A percentile compares a stretch with the other conserved stretches of the same genome.
These are phyloP conservation scores for Sisymbrium altissimum DNA, from an alignment of 345 rosid species.

Conservation along the genomic window DNA sequence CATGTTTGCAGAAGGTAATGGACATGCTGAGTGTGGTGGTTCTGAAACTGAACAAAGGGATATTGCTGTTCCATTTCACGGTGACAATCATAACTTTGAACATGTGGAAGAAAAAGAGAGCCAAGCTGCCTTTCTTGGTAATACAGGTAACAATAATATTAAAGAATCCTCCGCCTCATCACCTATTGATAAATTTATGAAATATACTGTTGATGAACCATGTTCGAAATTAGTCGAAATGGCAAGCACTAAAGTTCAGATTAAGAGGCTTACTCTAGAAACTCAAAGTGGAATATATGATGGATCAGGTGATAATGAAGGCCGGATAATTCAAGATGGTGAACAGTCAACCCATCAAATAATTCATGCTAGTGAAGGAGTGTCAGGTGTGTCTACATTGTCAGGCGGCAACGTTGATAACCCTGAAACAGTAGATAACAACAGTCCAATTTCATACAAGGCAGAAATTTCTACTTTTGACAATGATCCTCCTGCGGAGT, in stretches of 20 bases:
- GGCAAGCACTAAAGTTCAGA: constrained; percentile 27
- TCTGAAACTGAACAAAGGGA: constrained; percentile 26
- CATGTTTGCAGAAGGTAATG: constrained; percentile 29
- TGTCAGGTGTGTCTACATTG: constrained; percentile 35
- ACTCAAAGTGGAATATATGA: constrained; percentile 28
- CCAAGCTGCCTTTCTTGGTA: constrained; percentile 31
- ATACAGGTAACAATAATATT: constrained; percentile 21
- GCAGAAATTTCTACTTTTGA: constrained; percentile 38
- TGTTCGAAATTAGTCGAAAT: constrained; percentile 35
- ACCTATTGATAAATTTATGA: constrained; percentile 20
- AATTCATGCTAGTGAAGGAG: constrained; percentile 35
- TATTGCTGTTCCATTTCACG: constrained; percentile 19
- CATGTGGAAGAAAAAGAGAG: constrained; percentile 31
- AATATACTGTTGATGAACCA: constrained; percentile 22
- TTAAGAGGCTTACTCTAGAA: constrained; percentile 14
- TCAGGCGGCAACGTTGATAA: constrained; percentile 33
- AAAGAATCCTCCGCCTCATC: constrained; percentile 20
- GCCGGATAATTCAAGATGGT: constrained; percentile 19
- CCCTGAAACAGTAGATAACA: constrained; percentile 38
- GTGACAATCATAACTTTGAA: constrained; percentile 28
- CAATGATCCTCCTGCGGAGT: constrained; percentile 43
- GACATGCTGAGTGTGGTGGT: constrained; percentile 22
- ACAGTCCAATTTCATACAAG: constrained; percentile 36
- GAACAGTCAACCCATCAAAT: constrained; percentile 37
- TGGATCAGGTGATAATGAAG: constrained; percentile 33